phyloP scores from a whole-genome alignment of 371 early-diverging fungal genomes.

The Mortierella polycephala region DNA sequence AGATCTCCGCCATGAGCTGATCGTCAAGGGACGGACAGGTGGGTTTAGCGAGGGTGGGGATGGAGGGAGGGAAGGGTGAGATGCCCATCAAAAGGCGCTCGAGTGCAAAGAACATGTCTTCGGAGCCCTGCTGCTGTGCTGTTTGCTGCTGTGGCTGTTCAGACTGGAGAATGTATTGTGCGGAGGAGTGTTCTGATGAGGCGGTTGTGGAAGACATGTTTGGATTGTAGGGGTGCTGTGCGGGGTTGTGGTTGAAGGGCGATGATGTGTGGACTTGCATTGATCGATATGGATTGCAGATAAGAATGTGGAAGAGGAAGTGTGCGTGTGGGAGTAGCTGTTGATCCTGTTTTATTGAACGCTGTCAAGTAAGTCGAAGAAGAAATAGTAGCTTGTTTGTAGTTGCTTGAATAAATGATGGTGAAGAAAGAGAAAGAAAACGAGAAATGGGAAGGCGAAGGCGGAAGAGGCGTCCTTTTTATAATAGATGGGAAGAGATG shows the following conservation, averaged over 20 bases:
- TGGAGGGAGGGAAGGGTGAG: conserved; percentile 52
- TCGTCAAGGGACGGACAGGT: conserved; percentile 53
- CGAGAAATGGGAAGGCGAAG: conserved; percentile 1
- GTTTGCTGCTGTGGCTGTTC: conserved; percentile 18
- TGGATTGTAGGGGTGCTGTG: conserved; percentile 49
- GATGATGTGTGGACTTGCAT: conserved; percentile 39
- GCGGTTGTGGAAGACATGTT: conserved; percentile 37
- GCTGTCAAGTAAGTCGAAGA: too few relatives aligned
- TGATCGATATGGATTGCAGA: conserved; percentile 1
- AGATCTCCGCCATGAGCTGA: conserved; percentile 41
- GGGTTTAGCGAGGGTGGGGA: conserved; percentile 53
- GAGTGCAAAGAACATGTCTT: conserved; percentile 46
- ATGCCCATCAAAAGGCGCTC: conserved; percentile 53
- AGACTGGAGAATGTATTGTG: conserved; percentile 24
- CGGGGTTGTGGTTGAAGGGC: conserved; percentile 17
- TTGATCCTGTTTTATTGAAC: not conserved
- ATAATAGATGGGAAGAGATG: conserved; percentile 10
- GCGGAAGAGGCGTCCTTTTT: conserved; percentile 4
- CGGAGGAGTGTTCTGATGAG: conserved; percentile 15
- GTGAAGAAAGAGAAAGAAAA: conserved; percentile 12
- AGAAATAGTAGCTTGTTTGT: not conserved
- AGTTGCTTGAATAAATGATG: conserved; percentile 8
- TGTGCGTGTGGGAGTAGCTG: not conserved
- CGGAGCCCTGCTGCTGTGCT: conserved; percentile 16
- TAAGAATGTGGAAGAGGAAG: conserved; percentile 2